These are phyloP conservation scores for Clarkia xantiana DNA, from an alignment of 345 rosid species.

Conservation along the genomic window DNA sequence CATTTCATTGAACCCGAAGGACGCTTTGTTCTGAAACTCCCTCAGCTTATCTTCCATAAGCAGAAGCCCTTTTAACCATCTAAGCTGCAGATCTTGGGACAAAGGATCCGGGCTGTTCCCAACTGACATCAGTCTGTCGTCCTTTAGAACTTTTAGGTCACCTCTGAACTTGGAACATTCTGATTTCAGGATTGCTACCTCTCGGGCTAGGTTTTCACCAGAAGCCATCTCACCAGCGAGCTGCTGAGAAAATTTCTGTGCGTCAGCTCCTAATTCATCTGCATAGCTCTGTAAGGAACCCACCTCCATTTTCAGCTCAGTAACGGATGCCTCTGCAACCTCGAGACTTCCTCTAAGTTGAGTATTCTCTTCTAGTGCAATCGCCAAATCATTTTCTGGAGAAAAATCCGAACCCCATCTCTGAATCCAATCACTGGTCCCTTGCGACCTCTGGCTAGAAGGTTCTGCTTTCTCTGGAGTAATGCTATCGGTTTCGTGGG, in stretches of 20 bases:
- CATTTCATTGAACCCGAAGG: constrained; percentile 52
- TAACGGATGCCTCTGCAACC: constrained; percentile 62
- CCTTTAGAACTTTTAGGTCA: constrained; percentile 40
- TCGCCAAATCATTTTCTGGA: constrained; percentile 47
- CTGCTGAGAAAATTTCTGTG: constrained; percentile 48
- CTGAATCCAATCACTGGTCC: constrained; percentile 42
- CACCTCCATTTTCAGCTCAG: constrained; percentile 62
- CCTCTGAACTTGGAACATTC: constrained; percentile 68
- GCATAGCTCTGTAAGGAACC: constrained; percentile 56
- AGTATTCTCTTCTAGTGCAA: constrained; percentile 54
- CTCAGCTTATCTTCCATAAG: constrained; percentile 57
- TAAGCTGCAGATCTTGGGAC: constrained; percentile 33
- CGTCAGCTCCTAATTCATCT: constrained; percentile 52
- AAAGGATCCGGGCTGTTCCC: constrained; percentile 23
- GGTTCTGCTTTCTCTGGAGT: constrained; percentile 14
- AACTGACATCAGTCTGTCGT: constrained; percentile 3
- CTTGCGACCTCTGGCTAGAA: constrained; percentile 33
- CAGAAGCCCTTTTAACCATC: constrained; percentile 55
- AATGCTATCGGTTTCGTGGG: constrained; percentile 42
- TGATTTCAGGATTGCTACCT: constrained; percentile 62
- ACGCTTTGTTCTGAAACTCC: constrained; percentile 57
- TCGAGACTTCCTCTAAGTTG: constrained; percentile 74
- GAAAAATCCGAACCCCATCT: constrained; percentile 68
- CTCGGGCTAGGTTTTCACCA: constrained; percentile 55
- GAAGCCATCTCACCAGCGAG: constrained; percentile 74